Evolutionary conservation across 2,329 filamentous ascomycete species (phyloP), one percentile per base, ranked within the genome.

Genomic region (Fusarium pseudoanthophilum): DNA sequence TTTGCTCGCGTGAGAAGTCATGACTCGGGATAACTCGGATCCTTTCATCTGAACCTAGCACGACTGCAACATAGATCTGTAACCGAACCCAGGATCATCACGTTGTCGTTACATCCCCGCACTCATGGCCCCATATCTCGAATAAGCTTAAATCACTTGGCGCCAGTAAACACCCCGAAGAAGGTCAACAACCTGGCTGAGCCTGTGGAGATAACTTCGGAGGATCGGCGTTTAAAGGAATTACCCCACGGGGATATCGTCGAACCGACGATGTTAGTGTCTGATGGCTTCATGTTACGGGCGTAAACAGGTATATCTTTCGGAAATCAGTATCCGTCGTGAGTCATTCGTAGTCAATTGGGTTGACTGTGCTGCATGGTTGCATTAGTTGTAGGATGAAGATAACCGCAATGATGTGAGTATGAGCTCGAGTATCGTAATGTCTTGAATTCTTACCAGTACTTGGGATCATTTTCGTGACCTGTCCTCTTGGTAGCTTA

Each of bases 221-320:
- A 46, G 40, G 58, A 61, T 75, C 75, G 73, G 75, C 69, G 60
- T 71, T 71, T 58, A 62, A 43, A 49, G 62, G 56, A 64, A 63
- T 66, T 71, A 60, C 67, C 69, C 75, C 71, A 69, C 75, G 67
- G 68, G 58, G 56, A 49, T 61, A 32, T 57, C 36, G 21, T 40
- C n/a, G 14, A 40, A 32, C 26, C 28, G 18, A 43, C 11, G 21
- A 49, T 28, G 16, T 21, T 28, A 18, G n/a, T 30, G 21, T 34
- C 32, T 21, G 24, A 10, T n/a, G 8, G 34, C 21, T 32, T 37
- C 18, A 7, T 62, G 7, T 16, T 52, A 43, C 28, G 34, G 42
- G 60, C 55, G 34, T 40, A 24, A 15, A 14, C 1, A 11, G 10
- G 18, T 20, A 14, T 42, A 0, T 3, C 4, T 2, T 39, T 15